Conservation (phyloP, 1,284 basidiomycete genomes). For the Microbotryum saponariae region DNA sequence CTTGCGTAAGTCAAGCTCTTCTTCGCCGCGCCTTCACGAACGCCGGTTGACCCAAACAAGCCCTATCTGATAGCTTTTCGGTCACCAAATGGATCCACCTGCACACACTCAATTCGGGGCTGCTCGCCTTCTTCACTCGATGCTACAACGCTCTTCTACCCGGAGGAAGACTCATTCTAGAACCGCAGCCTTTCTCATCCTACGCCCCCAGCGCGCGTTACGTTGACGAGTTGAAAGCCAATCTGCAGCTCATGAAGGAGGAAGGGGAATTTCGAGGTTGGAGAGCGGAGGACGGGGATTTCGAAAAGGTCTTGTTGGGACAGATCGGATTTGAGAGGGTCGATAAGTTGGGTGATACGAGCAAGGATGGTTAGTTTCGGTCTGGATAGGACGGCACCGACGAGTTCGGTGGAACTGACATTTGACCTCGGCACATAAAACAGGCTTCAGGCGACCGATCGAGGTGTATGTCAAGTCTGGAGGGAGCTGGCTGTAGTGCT, state of each 20-base stretch:
- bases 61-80: slow-evolving; percentile 56
- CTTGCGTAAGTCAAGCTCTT: slow-evolving; percentile 53
- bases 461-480: slow-evolving; percentile 22
- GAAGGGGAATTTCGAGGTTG: slow-evolving; percentile 55
- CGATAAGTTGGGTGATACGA: slow-evolving; percentile 51
- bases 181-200: slow-evolving; percentile 69
- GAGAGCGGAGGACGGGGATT: slow-evolving; percentile 48
- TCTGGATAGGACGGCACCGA: too few species aligned
- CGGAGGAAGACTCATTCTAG: slow-evolving; percentile 59
- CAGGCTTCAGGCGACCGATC: slow-evolving; percentile 16
- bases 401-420: too few species aligned
- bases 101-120: slow-evolving; percentile 60
- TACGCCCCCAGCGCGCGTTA: slow-evolving; percentile 58
- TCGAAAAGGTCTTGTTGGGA: slow-evolving; percentile 48
- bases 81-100: slow-evolving; percentile 80
- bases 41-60: too few species aligned
- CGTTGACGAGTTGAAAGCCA: slow-evolving; percentile 2
- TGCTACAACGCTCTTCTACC: slow-evolving; percentile 52
- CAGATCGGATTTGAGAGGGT: slow-evolving; percentile 56
- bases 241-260: slow-evolving; percentile 37
- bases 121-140: slow-evolving; percentile 56
- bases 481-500: not conserved
- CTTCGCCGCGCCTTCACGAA: not conserved
- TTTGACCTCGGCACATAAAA: not conserved
- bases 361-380: slow-evolving; percentile 49